These are phyloP conservation scores for Candida jianshihensis DNA, from an alignment of 805 yeast species.

Conservation along the genomic window DNA sequence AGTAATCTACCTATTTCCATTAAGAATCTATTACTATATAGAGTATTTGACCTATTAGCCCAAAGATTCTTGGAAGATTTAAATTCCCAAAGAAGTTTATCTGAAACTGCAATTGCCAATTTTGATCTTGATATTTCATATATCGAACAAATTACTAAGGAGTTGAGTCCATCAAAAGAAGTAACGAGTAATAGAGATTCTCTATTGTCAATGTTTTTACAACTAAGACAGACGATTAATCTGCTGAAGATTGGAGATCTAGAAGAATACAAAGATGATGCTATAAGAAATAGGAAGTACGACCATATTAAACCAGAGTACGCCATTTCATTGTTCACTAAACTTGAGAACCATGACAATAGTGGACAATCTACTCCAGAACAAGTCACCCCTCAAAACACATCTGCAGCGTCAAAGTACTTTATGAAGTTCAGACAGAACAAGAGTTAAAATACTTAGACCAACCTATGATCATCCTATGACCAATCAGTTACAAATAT, in stretches of 20 bases:
- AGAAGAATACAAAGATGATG: conserved; percentile 55
- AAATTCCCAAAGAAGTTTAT: conserved; percentile 40
- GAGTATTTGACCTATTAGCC: conserved; percentile 82
- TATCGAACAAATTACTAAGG: conserved; percentile 46
- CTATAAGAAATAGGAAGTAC: conserved; percentile 54
- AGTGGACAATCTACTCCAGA: conserved; percentile 5
- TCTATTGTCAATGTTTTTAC: conserved; percentile 66
- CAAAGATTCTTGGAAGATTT: conserved; percentile 59
- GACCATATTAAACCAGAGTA: conserved; percentile 70
- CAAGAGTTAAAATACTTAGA: neutral
- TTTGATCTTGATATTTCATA: conserved; percentile 77
- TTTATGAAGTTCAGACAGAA: conserved; percentile 1
- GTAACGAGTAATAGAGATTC: conserved; percentile 35
- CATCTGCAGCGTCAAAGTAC: neutral
- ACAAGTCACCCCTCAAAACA: neutral
- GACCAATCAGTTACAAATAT: no score
- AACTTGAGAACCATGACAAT: conserved; percentile 31
- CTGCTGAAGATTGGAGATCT: conserved; percentile 57
- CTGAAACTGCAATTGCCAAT: conserved; percentile 60
- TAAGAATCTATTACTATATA: conserved; percentile 70
- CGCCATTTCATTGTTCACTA: conserved; percentile 54
- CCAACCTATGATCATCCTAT: no score
- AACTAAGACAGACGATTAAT: conserved; percentile 73
- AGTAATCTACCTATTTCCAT: conserved; percentile 74
- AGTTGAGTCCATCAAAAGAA: conserved; percentile 25